Base-by-base conservation (phyloP, 352 stramenopile genomes). In the Phytopythium delawarense region DNA sequence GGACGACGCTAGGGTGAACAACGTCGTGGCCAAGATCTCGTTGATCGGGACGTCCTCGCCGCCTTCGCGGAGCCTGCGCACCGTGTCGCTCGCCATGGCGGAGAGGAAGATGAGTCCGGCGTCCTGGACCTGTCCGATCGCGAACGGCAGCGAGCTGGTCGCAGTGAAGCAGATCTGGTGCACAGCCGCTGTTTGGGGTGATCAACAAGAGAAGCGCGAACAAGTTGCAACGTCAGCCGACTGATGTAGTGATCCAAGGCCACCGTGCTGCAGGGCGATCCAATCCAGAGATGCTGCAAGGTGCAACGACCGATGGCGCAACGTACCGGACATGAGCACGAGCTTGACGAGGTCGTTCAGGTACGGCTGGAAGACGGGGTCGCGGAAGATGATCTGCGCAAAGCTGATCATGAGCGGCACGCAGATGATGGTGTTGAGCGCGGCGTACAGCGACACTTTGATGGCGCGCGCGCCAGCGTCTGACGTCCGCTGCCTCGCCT, bases 71-170 rank as follows among this genome's bases (percentile, higher is more conserved):
- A 98, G 57, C 20, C 72, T 83, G 45, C 89, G 76, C 42, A 93
- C 88, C 59, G 98, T 98, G 25, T 79, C 88, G 25, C 77, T 91
- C 13, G 96, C 92, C 83, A 99, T 99, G 49, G 85, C 84, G 21
- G 86, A 97, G 51, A 99, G 81, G 77, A 99, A 99, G 63, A 99
- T 99, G n/a, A 99, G 81, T 0, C 97, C 97, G 3, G 97, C 97
- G 72, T 99, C 96, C 71, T 99, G 97, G 4, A 99, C 97, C 74
- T 98, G 96, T 2, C 97, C 97, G 51, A 99, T 96, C 4, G 97
- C 96, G 74, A 99, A 99, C 8, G 92, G 87, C 55, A 99, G 79
- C 39, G 89, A 93, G 59, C 88, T 98, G 52, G 96, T 91, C 21
- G 84, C 70, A 5, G 86, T 94, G 65, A 95, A 95, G 65, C 81